These are phyloP conservation scores for Fusarium austroafricanum DNA, from an alignment of 2,329 filamentous ascomycete genomes.

Conservation along the genomic window DNA sequence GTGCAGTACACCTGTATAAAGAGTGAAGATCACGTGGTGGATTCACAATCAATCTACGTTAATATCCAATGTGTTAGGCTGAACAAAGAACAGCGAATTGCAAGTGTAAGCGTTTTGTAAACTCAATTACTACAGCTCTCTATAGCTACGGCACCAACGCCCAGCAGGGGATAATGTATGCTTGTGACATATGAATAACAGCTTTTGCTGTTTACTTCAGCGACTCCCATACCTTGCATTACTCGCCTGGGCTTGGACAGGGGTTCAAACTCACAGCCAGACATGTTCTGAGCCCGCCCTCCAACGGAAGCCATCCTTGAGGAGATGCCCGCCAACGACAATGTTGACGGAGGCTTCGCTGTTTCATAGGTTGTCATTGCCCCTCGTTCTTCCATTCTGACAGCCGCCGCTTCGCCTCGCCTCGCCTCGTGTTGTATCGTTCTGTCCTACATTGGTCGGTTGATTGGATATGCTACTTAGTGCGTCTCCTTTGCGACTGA, in stretches of 20 bases:
- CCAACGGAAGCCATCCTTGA: constrained; percentile 13
- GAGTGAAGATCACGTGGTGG: constrained; percentile 24
- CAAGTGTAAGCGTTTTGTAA: neutral
- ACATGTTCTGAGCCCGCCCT: constrained; percentile 27
- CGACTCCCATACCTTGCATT: constrained; percentile 36
- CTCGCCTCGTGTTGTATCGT: neutral
- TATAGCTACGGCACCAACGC: too few relatives aligned
- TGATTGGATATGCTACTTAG: constrained; percentile 11
- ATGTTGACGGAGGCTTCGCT: constrained; percentile 27
- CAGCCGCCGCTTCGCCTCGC: constrained; percentile 24
- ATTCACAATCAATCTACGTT: neutral
- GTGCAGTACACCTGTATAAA: too few relatives aligned
- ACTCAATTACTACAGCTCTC: constrained; percentile 1
- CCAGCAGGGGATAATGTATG: constrained; percentile 18
- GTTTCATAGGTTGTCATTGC: constrained; percentile 39
- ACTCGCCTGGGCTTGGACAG: constrained; percentile 24
- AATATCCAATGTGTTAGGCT: neutral
- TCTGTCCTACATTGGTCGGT: constrained; percentile 2
- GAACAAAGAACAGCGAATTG: neutral
- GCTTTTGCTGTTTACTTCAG: constrained; percentile 2
- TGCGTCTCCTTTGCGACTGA: constrained; percentile 9
- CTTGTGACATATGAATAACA: constrained; percentile 2
- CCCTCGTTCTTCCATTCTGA: constrained; percentile 31
- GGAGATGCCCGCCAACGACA: constrained; percentile 6
- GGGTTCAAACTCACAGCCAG: constrained; percentile 29